Conservation (phyloP, 805 yeast species). For the Kluyveromyces nonfermentans region DNA sequence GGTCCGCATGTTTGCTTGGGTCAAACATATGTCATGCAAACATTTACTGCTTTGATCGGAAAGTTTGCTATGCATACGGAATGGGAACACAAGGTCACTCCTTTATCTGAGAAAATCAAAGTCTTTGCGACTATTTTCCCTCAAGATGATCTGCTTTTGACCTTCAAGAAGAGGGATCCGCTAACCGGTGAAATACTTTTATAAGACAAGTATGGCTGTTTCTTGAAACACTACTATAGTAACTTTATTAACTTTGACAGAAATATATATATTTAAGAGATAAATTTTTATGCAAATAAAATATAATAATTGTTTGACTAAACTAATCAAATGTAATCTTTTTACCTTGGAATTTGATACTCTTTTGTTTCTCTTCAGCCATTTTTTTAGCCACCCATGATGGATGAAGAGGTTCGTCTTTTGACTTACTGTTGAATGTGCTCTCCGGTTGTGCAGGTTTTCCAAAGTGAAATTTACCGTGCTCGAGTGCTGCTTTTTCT, state of each 20-base stretch:
- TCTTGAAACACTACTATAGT: not conserved
- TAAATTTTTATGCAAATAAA: constrained; percentile 1
- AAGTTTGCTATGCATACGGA: constrained; percentile 77
- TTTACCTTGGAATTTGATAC: constrained; percentile 71
- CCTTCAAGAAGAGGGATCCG: constrained; percentile 60
- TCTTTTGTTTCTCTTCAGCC: constrained; percentile 56
- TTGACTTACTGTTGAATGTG: constrained; percentile 10
- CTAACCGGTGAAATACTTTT: constrained; percentile 23
- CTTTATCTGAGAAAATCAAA: constrained; percentile 79
- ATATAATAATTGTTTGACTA: constrained; percentile 11
- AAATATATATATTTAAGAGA: not conserved
- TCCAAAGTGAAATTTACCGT: constrained; percentile 32
- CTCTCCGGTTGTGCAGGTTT: not conserved
- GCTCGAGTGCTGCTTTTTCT: constrained; percentile 30
- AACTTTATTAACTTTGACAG: constrained; percentile 1
- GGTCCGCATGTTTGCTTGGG: constrained; percentile 97
- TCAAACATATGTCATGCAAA: constrained; percentile 84
- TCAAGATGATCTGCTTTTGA: constrained; percentile 79
- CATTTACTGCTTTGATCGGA: constrained; percentile 84
- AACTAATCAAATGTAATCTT: constrained; percentile 62
- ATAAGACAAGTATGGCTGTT: not conserved
- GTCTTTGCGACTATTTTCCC: constrained; percentile 99
- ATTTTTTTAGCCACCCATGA: constrained; percentile 91
- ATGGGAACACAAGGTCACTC: constrained; percentile 75
- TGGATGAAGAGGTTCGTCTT: constrained; percentile 60